Evolutionary conservation across 495 filamentous ascomycete species (phyloP), one percentile per base, ranked within the genome.

Genomic region (Penicillium alfredii): DNA sequence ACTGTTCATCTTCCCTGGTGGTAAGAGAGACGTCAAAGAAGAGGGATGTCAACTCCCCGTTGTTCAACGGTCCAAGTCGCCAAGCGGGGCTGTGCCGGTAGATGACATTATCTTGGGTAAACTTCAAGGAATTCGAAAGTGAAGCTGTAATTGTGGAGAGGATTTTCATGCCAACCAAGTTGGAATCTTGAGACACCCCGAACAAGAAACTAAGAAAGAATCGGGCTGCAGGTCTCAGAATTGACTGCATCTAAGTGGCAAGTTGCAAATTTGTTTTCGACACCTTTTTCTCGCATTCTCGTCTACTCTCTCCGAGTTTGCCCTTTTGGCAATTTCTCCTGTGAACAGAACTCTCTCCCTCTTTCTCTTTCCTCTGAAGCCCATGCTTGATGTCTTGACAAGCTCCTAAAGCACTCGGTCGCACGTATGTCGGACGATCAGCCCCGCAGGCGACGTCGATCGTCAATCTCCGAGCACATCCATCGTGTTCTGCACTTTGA

Each of bases 381-480:
- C n/a, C n/a, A n/a, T 18, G 15, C 26, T 28, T 22, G 28, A 20
- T 7, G 15, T 29, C 6, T 38, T 11, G 37, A 21, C 21, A 8
- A 22, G 30, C 35, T 20, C 24, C 36, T 8, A 33, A 15, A 23
- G 16, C 13, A 19, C 32, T 38, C 40, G 40, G 34, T 36, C 47
- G 39, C 40, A 30, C 24, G 12, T 6, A 51, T 59, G 47, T 24
- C 40, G 11, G 36, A 34, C 30, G 46, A 39, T 42, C 49, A 41
- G 18, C 41, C 36, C 33, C 45, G 42, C 45, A 53, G 51, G 20
- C 36, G 40, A 38, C 55, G 57, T 12, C 49, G 60, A 55, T 54
- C 53, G 9, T 67, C 61, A 8, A 44, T 67, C 40, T 52, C 63
- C 5, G 49, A 56, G 30, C 59, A 61, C 11, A 44, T 67, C 14